Evolutionary conservation across 208 protist genomes (phyloP).

Genomic region (Leishmania tarentolae): DNA sequence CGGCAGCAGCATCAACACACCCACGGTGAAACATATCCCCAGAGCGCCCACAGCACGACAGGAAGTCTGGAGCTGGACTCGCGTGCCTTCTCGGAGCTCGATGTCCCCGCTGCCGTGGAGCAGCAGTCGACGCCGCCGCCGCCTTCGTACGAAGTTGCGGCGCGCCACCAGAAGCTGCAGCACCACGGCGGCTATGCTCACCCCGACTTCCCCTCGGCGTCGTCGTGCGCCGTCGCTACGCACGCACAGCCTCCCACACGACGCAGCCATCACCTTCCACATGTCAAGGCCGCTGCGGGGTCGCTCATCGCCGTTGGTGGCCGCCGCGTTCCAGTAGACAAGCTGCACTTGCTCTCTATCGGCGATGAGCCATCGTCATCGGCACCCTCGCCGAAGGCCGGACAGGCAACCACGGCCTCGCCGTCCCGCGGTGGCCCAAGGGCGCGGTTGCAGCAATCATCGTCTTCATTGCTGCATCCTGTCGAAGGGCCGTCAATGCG

Average conservation of each 20-base stretch:
- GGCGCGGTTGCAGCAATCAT: not conserved
- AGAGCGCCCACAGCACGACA: slow-evolving; percentile 9
- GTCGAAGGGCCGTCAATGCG: slow-evolving; percentile 55
- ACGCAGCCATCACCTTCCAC: slow-evolving; percentile 32
- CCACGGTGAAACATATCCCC: not conserved
- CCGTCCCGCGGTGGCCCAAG: not conserved
- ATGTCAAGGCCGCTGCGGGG: slow-evolving; percentile 43
- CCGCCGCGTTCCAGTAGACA: slow-evolving; percentile 78
- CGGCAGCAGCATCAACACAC: slow-evolving; percentile 18
- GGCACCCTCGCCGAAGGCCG: not conserved
- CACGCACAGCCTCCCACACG: slow-evolving; percentile 12
- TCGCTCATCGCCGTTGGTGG: slow-evolving; percentile 74
- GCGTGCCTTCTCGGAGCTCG: slow-evolving; percentile 13
- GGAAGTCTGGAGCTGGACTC: slow-evolving; percentile 9
- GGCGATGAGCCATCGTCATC: slow-evolving; percentile 19
- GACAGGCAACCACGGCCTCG: not conserved
- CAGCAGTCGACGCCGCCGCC: not conserved
- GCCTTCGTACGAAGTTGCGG: slow-evolving; percentile 16
- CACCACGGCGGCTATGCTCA: not conserved
- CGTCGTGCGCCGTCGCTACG: not conserved
- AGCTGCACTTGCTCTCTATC: slow-evolving; percentile 62
- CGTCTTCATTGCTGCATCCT: slow-evolving; percentile 8
- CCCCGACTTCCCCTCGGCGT: not conserved
- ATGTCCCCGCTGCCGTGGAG: not conserved
- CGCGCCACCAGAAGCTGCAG: not conserved